Evolutionary conservation across 768 basidiomycete species (phyloP).

Genomic region (Amanita brunnescens): DNA sequence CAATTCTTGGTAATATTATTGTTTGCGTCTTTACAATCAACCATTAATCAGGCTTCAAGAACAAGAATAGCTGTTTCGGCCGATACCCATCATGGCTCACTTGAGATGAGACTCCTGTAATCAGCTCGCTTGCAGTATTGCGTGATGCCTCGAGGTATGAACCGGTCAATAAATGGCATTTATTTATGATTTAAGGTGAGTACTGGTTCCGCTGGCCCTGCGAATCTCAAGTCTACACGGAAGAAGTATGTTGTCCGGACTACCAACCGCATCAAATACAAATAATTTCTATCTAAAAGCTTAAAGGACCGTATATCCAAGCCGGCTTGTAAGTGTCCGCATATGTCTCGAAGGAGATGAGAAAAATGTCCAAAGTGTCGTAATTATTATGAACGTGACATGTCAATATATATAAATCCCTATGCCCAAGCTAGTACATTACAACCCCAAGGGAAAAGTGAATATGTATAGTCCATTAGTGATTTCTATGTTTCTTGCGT

Average conservation of each 20-base stretch:
- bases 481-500: conserved; percentile 43
- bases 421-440: too few relatives aligned
- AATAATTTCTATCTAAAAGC: background rate
- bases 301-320: background rate
- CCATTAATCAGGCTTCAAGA: too few relatives aligned
- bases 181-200: background rate
- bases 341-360: background rate
- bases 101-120: background rate
- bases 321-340: background rate
- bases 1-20: background rate
- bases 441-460: background rate
- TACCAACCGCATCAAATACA: background rate
- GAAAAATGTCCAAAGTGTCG: background rate
- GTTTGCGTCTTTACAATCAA: background rate
- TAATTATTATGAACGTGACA: background rate
- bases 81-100: background rate
- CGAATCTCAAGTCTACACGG: background rate
- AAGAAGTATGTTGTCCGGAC: background rate
- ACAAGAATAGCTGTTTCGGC: too few relatives aligned
- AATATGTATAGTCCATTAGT: background rate
- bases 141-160: background rate
- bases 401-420: background rate
- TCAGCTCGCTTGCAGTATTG: background rate
- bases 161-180: background rate
- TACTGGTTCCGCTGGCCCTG: background rate